These are phyloP conservation scores for Rhodamnia rubescens DNA, from an alignment of 345 rosid species.

Conservation along the genomic window DNA sequence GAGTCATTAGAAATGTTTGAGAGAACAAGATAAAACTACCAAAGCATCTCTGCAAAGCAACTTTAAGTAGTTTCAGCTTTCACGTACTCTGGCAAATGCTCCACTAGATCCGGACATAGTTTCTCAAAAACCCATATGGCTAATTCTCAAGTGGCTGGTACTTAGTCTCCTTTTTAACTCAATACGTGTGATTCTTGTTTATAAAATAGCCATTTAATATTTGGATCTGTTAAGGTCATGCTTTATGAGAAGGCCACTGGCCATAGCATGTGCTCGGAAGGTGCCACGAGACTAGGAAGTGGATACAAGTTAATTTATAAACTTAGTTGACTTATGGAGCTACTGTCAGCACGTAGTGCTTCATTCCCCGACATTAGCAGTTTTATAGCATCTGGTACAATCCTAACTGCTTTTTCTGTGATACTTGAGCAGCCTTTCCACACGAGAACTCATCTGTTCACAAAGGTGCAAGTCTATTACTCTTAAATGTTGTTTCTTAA, in stretches of 20 bases:
- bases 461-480: constrained; percentile 39
- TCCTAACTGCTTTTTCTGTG: not conserved
- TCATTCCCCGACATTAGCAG: not conserved
- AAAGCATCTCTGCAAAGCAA: not conserved
- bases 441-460: constrained; percentile 66
- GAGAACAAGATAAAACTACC: not conserved
- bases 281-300: not conserved
- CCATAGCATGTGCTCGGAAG: not conserved
- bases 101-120: not conserved
- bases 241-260: not conserved
- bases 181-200: not conserved
- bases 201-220: not conserved
- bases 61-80: not conserved
- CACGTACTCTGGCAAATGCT: not conserved
- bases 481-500: not conserved
- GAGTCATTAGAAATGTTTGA: not conserved
- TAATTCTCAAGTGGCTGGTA: not conserved
- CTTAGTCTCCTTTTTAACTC: not conserved
- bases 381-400: not conserved
- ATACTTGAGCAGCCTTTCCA: constrained; percentile 61
- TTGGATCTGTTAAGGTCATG: not conserved
- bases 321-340: not conserved
- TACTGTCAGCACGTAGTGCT: not conserved
- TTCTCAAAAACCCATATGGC: not conserved
- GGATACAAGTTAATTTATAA: not conserved